Conservation (phyloP, 2,329 filamentous ascomycete species). For the Cladosporium sp. region DNA sequence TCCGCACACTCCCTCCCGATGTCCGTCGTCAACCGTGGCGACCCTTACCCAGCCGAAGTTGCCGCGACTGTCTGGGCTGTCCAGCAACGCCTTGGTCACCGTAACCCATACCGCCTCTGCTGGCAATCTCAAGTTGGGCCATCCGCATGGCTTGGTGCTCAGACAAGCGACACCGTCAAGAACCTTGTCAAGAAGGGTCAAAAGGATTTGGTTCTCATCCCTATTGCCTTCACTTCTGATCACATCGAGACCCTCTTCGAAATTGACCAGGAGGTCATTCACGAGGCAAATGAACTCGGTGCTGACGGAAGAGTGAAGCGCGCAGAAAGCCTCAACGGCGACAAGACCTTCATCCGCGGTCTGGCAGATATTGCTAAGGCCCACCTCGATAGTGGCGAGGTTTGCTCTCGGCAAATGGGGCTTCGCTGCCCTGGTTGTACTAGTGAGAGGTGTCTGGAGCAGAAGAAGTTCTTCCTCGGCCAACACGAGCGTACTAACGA, state of each 20-base stretch:
- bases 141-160: slow-evolving; percentile 89
- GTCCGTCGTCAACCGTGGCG: slow-evolving; percentile 93
- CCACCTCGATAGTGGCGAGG: slow-evolving; percentile 67
- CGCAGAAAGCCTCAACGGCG: slow-evolving; percentile 88
- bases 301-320: slow-evolving; percentile 67
- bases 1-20: slow-evolving; percentile 92
- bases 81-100: slow-evolving; percentile 85
- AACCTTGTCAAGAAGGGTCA: slow-evolving; percentile 87
- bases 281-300: slow-evolving; percentile 72
- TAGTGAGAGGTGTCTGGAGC: slow-evolving; percentile 80
- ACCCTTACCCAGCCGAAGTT: slow-evolving; percentile 93
- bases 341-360: slow-evolving; percentile 81
- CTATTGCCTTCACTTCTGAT: slow-evolving; percentile 97
- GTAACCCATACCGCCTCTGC: slow-evolving; percentile 86
- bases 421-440: slow-evolving; percentile 90
- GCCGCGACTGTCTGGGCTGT: slow-evolving; percentile 94
- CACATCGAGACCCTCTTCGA: slow-evolving; percentile 98
- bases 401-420: slow-evolving; percentile 81
- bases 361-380: slow-evolving; percentile 80
- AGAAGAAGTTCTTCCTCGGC: slow-evolving; percentile 60
- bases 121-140: slow-evolving; percentile 99
- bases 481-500: slow-evolving; percentile 17
- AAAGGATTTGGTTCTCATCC: slow-evolving; percentile 84
- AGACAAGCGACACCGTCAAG: slow-evolving; percentile 83
- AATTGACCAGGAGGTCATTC: slow-evolving; percentile 90